Base-by-base conservation (phyloP, 495 filamentous ascomycete genomes). In the Durotheca rogersii region DNA sequence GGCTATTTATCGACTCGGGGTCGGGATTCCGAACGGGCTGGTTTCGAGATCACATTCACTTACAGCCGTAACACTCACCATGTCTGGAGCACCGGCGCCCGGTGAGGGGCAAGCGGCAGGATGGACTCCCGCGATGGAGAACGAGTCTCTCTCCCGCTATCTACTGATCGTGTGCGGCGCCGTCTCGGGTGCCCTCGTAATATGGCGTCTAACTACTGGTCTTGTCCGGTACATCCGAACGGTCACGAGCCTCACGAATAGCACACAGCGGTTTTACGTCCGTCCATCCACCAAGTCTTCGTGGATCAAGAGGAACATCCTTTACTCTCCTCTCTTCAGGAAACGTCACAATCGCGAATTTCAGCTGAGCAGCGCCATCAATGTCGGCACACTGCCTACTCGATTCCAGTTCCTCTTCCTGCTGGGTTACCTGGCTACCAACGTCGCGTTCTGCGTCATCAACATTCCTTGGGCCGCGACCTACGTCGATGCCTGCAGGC, bases 281-380 rank as follows among this genome's bases (percentile, higher is more conserved):
- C 60, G 55, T 2, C 65, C 77, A 2, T 71, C 72, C 7, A 47
- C 52, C 9, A 67, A 73, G 37, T 74, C 86, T 78, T 84, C 80
- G 76, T 63, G 78, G 72, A 67, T 94, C 41, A 95, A 97, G 76
- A 86, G 84, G 51, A 79, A 93, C 56, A 36, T 97, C 2, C 69
- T 93, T 1, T 91, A 92, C 60, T 81, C 93, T 3, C 93, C 93
- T 14, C 67, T 97, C 16, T 82, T 86, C 55, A 79, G 75, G 19
- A 89, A 91, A 60, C 77, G 91, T 57, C 93, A 96, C 67, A 96
- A 96, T 58, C 77, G 85, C 20, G 89, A 95, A 64, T 77, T 97
- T 53, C 86, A 89, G 61, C 70, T 98, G n/a, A 90, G 87, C 21
- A 77, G 78, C 7, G 90, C 89, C n/a, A 53, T 96, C 62, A 89